Evolutionary conservation across 2,329 filamentous ascomycete species (phyloP).

Genomic region (Hymenoscyphus fraxineus): DNA sequence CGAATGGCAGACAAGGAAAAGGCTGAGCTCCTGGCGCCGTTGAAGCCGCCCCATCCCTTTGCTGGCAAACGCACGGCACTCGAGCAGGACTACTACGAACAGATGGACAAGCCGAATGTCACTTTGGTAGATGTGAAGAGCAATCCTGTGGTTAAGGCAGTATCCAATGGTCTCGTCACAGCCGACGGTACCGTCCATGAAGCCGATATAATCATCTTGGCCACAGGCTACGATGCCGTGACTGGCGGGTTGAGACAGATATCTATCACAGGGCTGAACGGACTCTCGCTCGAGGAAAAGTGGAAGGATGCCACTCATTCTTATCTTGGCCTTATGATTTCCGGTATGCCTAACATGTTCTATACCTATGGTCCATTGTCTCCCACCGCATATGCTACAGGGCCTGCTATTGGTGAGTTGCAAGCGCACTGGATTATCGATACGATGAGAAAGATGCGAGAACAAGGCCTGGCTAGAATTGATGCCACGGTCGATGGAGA

Average conservation of each 20-base stretch:
- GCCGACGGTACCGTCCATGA: constrained; percentile 29
- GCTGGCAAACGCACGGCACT: constrained; percentile 47
- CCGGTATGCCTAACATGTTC: constrained; percentile 49
- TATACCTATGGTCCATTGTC: constrained; percentile 52
- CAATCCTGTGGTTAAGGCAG: constrained; percentile 40
- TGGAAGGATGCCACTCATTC: constrained; percentile 42
- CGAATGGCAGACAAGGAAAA: constrained; percentile 27
- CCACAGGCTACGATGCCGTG: constrained; percentile 37
- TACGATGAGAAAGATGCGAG: constrained; percentile 44
- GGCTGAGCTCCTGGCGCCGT: constrained; percentile 28
- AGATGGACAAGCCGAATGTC: constrained; percentile 45
- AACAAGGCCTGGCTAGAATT: too few relatives aligned
- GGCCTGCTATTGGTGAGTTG: constrained; percentile 49
- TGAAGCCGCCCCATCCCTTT: constrained; percentile 39
- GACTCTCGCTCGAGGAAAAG: constrained; percentile 39
- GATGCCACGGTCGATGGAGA: too few relatives aligned
- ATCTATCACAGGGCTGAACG: constrained; percentile 41
- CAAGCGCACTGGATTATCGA: constrained; percentile 56
- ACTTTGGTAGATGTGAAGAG: constrained; percentile 41
- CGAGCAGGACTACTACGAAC: constrained; percentile 47
- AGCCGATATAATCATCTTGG: constrained; percentile 33
- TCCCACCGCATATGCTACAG: constrained; percentile 53
- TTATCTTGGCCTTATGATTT: constrained; percentile 43
- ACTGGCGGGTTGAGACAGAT: constrained; percentile 45
- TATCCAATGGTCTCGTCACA: constrained; percentile 34